Base-by-base conservation (phyloP, 345 rosid species). In the Populus pruinosa region DNA sequence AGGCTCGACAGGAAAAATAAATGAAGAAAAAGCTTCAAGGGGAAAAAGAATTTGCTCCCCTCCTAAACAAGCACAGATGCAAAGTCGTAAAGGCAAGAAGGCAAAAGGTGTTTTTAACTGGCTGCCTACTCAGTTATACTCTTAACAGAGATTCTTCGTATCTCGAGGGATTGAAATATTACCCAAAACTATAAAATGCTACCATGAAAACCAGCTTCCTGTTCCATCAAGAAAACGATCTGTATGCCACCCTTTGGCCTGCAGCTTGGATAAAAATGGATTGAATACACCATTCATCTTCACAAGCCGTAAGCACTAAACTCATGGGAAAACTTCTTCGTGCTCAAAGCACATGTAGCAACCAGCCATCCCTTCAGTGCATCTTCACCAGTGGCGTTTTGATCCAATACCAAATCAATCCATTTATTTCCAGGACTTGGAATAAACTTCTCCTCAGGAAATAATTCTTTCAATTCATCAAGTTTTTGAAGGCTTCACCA, bases 361-460 rank as follows among this genome's bases (percentile, higher is more conserved):
- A 96, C 93, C 70, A 94, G 77, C 99, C 99, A 96, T 56, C 98
- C 99, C 88, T 93, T 90, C 82, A 92, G 74, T 62, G 95, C 99
- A 74, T 96, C 98, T 90, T 92, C 94, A 12, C 90, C 99, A 0
- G 91, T 83, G 8, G 97, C 98, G 80, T 86, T 85, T 69, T 88
- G 90, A 87, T 91, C 97, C 70, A 93, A 81, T 61, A 90, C 85
- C 97, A 96, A 87, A 82, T 93, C 89, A 2, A 88, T 87, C 80
- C 92, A 89, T 81, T 83, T 85, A 49, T 77, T 81, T 73, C 92
- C 91, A 18, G 25, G 82, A 67, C 83, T 87, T 76, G 89, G 63
- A 61, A 96, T 80, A 78, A 96, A 93, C 79, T 91, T 96, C 76
- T 96, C 99, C 67, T 85, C 93, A 0, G 88, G 83, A 73, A 93